Conservation (phyloP, 345 rosid species). For the Ailanthus altissimus region DNA sequence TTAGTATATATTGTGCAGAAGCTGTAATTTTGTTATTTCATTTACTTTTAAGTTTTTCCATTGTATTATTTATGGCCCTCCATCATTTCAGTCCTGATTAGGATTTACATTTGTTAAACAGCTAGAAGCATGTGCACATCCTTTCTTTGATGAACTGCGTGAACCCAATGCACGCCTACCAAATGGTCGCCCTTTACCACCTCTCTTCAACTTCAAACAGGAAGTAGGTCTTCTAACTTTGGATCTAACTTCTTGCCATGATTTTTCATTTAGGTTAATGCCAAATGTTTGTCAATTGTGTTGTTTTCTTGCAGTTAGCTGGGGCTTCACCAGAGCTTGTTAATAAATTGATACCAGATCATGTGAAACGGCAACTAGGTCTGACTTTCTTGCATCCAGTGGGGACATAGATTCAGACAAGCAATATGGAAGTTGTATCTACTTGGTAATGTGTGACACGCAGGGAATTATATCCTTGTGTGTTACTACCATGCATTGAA, state of each 20-base stretch:
- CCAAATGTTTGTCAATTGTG: not conserved
- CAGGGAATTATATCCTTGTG: constrained; percentile 33
- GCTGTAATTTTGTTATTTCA: not conserved
- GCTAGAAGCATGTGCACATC: constrained; percentile 73
- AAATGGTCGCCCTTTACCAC: constrained; percentile 58
- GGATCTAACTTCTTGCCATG: not conserved
- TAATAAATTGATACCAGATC: constrained; percentile 82
- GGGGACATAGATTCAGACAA: constrained; percentile 50
- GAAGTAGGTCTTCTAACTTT: constrained; percentile 45
- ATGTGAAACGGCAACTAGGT: constrained; percentile 76
- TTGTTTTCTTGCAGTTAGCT: constrained; percentile 44
- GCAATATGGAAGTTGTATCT: constrained; percentile 21
- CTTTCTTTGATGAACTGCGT: constrained; percentile 68
- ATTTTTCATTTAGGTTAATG: not conserved
- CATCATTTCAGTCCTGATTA: not conserved
- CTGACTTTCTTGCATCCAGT: constrained; percentile 67
- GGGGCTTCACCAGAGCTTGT: constrained; percentile 80
- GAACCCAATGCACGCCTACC: constrained; percentile 62
- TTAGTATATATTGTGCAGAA: not conserved
- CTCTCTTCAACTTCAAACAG: constrained; percentile 68
- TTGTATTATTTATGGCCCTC: no score
- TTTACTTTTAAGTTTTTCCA: not conserved
- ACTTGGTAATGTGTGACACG: constrained; percentile 30
- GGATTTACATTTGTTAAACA: constrained; percentile 22
- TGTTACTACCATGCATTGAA: constrained; percentile 30